Conservation (phyloP, 2,329 filamentous ascomycete genomes). For the Tolypocladium tropicale region DNA sequence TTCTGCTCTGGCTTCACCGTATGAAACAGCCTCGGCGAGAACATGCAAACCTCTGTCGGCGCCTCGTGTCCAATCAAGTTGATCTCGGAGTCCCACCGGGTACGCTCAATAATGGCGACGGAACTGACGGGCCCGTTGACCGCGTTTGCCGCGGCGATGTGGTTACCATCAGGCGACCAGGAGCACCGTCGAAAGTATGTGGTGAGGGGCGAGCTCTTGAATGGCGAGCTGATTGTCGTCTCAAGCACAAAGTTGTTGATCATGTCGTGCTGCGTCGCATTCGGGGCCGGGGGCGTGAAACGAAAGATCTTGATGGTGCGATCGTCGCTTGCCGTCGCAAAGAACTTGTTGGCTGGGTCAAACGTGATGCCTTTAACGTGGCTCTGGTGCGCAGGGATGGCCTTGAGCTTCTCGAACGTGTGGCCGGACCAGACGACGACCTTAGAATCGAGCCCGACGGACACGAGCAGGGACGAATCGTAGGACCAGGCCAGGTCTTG, state of each 20-base stretch:
- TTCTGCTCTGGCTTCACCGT: slow-evolving; percentile 53
- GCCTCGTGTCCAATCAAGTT: slow-evolving; percentile 96
- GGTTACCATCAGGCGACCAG: slow-evolving; percentile 94
- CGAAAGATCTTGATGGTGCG: slow-evolving; percentile 93
- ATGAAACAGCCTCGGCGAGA: slow-evolving; percentile 84
- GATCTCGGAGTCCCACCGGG: slow-evolving; percentile 91
- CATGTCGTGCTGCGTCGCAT: slow-evolving; percentile 89
- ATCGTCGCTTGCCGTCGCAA: slow-evolving; percentile 95
- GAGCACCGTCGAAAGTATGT: slow-evolving; percentile 96
- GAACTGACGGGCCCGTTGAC: slow-evolving; percentile 96
- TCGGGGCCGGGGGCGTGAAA: slow-evolving; percentile 83
- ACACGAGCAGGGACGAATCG: slow-evolving; percentile 91
- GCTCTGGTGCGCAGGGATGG: slow-evolving; percentile 82
- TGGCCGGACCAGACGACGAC: slow-evolving; percentile 97
- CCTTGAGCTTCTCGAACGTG: slow-evolving; percentile 97
- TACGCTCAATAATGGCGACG: slow-evolving; percentile 88
- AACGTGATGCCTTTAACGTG: slow-evolving; percentile 99
- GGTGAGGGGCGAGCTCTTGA: slow-evolving; percentile 83
- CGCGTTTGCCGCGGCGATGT: slow-evolving; percentile 93
- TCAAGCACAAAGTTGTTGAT: slow-evolving; percentile 94
- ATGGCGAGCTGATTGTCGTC: slow-evolving; percentile 79
- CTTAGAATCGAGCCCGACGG: slow-evolving; percentile 93
- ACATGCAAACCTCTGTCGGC: slow-evolving; percentile 93
- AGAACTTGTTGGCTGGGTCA: slow-evolving; percentile 98
- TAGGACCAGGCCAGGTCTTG: slow-evolving; percentile 96